These are phyloP conservation scores for Furcasterigmium sp. DNA, from an alignment of 2,329 filamentous ascomycete species.

Conservation along the genomic window DNA sequence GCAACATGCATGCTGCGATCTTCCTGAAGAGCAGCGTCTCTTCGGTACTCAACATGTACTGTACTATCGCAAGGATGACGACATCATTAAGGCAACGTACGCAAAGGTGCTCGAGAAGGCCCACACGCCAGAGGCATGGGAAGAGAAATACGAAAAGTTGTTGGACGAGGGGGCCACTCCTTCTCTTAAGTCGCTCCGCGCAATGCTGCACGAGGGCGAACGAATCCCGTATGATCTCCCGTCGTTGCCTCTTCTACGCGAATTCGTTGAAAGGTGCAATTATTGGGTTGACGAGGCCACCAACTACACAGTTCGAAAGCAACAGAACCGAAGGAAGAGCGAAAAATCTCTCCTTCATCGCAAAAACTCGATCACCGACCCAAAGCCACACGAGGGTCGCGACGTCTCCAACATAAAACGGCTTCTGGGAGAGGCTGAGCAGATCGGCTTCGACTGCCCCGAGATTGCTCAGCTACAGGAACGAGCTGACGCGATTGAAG, in stretches of 20 bases:
- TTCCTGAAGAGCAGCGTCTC: constrained; percentile 61
- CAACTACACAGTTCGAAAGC: constrained; percentile 93
- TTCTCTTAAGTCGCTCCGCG: constrained; percentile 78
- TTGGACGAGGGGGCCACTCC: constrained; percentile 81
- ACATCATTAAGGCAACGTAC: constrained; percentile 60
- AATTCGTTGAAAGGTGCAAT: constrained; percentile 93
- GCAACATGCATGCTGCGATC: constrained; percentile 72
- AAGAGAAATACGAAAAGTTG: constrained; percentile 79
- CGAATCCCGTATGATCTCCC: constrained; percentile 88
- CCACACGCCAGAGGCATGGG: constrained; percentile 79
- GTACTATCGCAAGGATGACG: constrained; percentile 70
- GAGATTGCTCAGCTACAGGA: constrained; percentile 85
- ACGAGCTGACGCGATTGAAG: constrained; percentile 75
- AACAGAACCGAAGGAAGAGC: constrained; percentile 93
- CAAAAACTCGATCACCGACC: constrained; percentile 49
- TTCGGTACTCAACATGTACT: constrained; percentile 66
- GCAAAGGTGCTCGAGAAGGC: constrained; percentile 84
- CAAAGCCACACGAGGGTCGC: constrained; percentile 82
- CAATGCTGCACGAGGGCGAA: constrained; percentile 86
- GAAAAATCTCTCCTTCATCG: constrained; percentile 80
- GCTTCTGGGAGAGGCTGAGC: constrained; percentile 76
- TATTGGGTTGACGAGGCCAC: constrained; percentile 97
- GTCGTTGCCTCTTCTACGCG: constrained; percentile 73
- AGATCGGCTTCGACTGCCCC: constrained; percentile 86
- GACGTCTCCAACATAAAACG: constrained; percentile 85